Conservation (phyloP, 352 stramenopile genomes). For the Phytophthora ramorum region DNA sequence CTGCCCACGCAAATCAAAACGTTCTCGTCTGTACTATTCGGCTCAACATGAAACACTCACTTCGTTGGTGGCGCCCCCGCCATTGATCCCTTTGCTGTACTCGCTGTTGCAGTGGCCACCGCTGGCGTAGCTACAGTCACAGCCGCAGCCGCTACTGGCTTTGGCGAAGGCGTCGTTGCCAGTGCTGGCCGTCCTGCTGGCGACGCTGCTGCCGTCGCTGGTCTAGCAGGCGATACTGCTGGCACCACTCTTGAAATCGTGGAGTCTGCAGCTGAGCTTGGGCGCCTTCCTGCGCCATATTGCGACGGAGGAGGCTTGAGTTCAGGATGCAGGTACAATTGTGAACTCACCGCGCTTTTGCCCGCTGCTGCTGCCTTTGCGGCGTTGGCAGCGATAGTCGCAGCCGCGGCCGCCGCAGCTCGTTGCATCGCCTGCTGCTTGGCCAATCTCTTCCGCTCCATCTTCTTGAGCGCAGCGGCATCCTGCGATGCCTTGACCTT, state of each 20-base stretch:
- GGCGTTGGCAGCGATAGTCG: slow-evolving; percentile 18
- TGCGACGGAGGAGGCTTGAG: slow-evolving; percentile 4
- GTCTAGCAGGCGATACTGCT: background rate
- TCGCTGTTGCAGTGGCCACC: background rate
- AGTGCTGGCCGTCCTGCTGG: background rate
- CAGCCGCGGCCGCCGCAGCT: slow-evolving; percentile 28
- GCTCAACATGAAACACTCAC: slow-evolving; percentile 15
- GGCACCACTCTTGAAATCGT: background rate
- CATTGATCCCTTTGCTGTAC: slow-evolving; percentile 1
- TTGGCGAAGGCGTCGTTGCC: background rate
- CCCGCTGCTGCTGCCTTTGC: slow-evolving; percentile 12
- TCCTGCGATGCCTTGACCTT: slow-evolving; percentile 78
- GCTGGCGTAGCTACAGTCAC: slow-evolving; percentile 11
- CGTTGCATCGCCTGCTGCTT: slow-evolving; percentile 44
- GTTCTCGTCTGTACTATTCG: slow-evolving; percentile 18
- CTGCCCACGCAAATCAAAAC: slow-evolving; percentile 18
- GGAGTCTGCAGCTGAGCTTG: slow-evolving; percentile 7
- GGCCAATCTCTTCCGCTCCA: slow-evolving; percentile 60
- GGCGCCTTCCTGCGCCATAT: background rate
- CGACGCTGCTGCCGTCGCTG: background rate
- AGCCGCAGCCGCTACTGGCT: background rate
- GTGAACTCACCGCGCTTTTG: background rate
- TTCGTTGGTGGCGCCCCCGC: slow-evolving; percentile 13
- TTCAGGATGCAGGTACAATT: slow-evolving; percentile 1
- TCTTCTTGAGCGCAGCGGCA: slow-evolving; percentile 59